Percentiles rank a stretch among this genome's conserved stretches.
Evolutionary conservation across 108 stramenopile genomes (phyloP).

Genomic region (Cyclotella baltica): DNA sequence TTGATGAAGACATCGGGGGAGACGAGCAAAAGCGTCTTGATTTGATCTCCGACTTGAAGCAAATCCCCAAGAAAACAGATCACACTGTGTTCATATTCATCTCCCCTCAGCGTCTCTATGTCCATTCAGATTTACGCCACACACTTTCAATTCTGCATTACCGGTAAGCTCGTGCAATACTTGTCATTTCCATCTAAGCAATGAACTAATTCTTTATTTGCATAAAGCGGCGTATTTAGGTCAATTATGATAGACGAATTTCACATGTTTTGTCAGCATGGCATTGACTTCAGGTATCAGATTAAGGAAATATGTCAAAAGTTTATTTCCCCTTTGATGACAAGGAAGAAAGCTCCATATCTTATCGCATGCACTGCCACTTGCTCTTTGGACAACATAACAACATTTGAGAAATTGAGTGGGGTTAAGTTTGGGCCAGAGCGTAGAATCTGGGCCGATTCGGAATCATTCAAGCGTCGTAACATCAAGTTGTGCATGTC

Average conservation of each 20-base stretch:
- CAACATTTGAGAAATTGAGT: not conserved
- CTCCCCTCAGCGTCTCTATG: not conserved
- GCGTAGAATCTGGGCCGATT: not conserved
- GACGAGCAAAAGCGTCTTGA: not conserved
- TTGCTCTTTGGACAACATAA: not conserved
- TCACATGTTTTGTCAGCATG: not conserved
- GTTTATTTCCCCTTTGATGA: not conserved
- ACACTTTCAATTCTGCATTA: too few species aligned
- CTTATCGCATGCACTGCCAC: not conserved
- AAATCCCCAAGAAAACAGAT: not conserved
- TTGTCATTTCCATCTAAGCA: too few species aligned
- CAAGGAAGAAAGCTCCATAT: not conserved
- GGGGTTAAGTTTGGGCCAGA: not conserved
- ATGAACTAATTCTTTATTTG: not conserved
- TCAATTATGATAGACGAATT: not conserved
- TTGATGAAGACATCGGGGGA: conserved; percentile 7
- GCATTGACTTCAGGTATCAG: not conserved
- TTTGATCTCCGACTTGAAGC: not conserved
- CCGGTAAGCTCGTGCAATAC: too few species aligned
- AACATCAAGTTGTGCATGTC: not conserved
- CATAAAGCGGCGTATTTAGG: not conserved
- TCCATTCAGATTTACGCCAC: too few species aligned
- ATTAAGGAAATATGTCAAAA: not conserved
- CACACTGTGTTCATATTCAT: conserved; percentile 3
- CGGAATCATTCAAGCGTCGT: not conserved